Evolutionary conservation across 1,284 basidiomycete genomes (phyloP).

Genomic region (Leccinum fallax): DNA sequence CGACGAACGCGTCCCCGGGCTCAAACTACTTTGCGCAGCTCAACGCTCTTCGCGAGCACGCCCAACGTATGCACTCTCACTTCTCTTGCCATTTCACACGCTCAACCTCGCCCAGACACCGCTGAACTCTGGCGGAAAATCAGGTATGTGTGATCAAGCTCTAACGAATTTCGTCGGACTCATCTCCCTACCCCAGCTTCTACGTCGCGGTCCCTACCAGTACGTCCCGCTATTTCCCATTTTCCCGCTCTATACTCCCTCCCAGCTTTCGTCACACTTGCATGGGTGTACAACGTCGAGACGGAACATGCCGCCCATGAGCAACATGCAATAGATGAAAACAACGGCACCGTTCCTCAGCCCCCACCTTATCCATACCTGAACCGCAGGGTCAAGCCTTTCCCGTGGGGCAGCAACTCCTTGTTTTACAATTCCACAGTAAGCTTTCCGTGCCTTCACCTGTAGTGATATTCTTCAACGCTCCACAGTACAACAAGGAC

Average conservation of each 20-base stretch:
- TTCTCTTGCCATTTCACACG: not conserved
- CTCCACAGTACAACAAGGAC: conserved; percentile 57
- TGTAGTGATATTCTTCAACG: not conserved
- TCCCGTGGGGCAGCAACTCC: conserved; percentile 80
- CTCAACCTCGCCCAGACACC: conserved; percentile 54
- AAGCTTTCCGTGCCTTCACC: conserved; percentile 25
- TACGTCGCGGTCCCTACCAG: conserved; percentile 76
- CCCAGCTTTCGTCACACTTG: conserved; percentile 61
- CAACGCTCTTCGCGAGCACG: conserved; percentile 66
- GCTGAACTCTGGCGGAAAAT: conserved; percentile 84
- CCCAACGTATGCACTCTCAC: conserved; percentile 49
- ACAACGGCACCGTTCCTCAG: conserved; percentile 74
- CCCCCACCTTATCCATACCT: conserved; percentile 74
- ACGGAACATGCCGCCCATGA: conserved; percentile 72
- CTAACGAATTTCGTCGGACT: not conserved
- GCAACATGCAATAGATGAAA: conserved; percentile 73
- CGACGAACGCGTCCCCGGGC: conserved; percentile 41
- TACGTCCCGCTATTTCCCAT: conserved; percentile 39
- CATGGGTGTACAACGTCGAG: conserved; percentile 80
- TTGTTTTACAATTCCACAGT: conserved; percentile 82
- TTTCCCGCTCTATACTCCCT: conserved; percentile 14
- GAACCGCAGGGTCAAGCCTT: conserved; percentile 75
- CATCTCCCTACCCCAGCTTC: conserved; percentile 47
- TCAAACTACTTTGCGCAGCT: conserved; percentile 57
- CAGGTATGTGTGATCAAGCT: conserved; percentile 50